Conservation (phyloP, 495 filamentous ascomycete species). For the Cairneyella variabilis region DNA sequence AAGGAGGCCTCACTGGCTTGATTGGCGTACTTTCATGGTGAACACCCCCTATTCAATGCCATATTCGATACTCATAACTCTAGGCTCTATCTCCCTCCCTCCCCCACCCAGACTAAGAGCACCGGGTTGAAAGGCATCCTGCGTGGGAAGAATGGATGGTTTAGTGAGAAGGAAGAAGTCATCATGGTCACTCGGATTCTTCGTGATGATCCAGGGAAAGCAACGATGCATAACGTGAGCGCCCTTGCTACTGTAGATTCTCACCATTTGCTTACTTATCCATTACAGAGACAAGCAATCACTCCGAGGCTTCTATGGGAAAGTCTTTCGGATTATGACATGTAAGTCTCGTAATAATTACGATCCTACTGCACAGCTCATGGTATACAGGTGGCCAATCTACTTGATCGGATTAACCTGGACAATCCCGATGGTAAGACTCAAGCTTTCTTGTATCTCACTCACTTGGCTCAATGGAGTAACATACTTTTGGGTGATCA, state of each 20-base stretch:
- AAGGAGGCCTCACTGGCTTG: conserved; percentile 32
- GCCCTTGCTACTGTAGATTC: too few species aligned
- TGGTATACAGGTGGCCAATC: too few species aligned
- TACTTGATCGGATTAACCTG: conserved; percentile 44
- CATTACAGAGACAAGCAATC: conserved; percentile 29
- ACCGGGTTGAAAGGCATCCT: conserved; percentile 34
- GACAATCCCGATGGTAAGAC: too few species aligned
- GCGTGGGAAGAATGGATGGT: conserved; percentile 58
- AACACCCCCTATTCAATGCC: conserved; percentile 36
- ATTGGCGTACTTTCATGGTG: conserved; percentile 29
- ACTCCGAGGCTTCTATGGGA: conserved; percentile 29
- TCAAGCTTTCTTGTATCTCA: too few species aligned
- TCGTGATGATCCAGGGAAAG: conserved; percentile 54
- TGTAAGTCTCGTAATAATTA: too few species aligned
- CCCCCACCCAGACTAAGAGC: conserved; percentile 64
- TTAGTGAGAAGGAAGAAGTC: conserved; percentile 43
- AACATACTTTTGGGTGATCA: too few species aligned
- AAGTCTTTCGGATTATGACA: conserved; percentile 30
- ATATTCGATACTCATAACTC: neutral
- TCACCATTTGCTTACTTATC: too few species aligned
- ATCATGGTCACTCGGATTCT: conserved; percentile 47
- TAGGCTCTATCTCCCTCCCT: conserved; percentile 61
- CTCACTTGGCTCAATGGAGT: too few species aligned
- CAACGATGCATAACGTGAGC: conserved; percentile 44
- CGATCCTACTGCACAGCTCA: too few species aligned